Evolutionary conservation across 2,329 filamentous ascomycete genomes (phyloP).

Genomic region (Diaporthe sp.): DNA sequence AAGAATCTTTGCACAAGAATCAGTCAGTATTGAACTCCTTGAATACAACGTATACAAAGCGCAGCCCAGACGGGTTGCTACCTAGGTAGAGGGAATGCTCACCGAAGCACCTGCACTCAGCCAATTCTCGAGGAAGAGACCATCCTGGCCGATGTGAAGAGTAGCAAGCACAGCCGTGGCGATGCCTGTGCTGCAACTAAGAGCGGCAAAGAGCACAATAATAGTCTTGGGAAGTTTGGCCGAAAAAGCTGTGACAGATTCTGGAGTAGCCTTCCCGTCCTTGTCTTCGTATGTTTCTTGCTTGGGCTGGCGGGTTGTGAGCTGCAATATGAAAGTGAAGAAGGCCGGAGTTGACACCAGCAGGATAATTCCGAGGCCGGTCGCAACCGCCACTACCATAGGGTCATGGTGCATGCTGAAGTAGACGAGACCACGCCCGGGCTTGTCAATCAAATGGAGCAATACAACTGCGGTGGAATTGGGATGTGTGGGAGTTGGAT

Average conservation of each 20-base stretch:
- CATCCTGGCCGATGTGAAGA: conserved; percentile 50
- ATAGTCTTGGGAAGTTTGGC: conserved; percentile 67
- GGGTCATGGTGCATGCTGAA: conserved; percentile 46
- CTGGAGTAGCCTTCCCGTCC: conserved; percentile 76
- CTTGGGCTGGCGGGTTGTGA: conserved; percentile 46
- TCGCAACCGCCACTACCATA: conserved; percentile 44
- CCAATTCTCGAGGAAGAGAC: conserved; percentile 68
- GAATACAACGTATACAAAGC: neutral
- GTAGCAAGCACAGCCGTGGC: conserved; percentile 67
- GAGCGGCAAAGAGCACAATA: conserved; percentile 65
- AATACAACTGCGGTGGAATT: neutral
- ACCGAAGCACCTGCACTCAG: conserved; percentile 74
- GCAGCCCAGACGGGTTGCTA: neutral
- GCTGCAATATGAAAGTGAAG: conserved; percentile 45
- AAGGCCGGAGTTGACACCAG: conserved; percentile 48
- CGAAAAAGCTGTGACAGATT: conserved; percentile 73
- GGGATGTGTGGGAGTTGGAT: neutral
- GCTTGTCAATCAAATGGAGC: neutral
- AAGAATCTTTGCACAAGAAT: conserved; percentile 54
- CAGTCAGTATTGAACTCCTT: conserved; percentile 36
- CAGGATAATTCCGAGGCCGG: conserved; percentile 46
- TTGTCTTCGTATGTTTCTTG: conserved; percentile 73
- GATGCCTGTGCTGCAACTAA: conserved; percentile 68
- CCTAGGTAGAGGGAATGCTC: conserved; percentile 50
- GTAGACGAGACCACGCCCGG: neutral